phyloP scores from a whole-genome alignment of 176 grass and related monocot species.

The Zea mays region Zm-B73-REFERENCE-NAM-5.0 NC_050100.1:182675001-182675500 shows the following conservation, averaged over 20 bases:
- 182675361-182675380: constrained; percentile 15
- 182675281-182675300: constrained; percentile 27
- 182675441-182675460: constrained; percentile 36
- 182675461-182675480: constrained; percentile 26
- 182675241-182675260: constrained; percentile 18
- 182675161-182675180: constrained; percentile 78
- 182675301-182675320: constrained; percentile 44
- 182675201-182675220: constrained; percentile 45
- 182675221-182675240: constrained; percentile 57
- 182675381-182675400: constrained; percentile 16
- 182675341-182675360: constrained; percentile 40
- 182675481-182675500: constrained; percentile 24
- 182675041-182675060: constrained; percentile 78
- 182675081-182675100: constrained; percentile 79
- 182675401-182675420: constrained; percentile 42
- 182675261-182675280: constrained; percentile 39
- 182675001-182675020: constrained; percentile 88
- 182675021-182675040: constrained; percentile 82
- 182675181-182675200: constrained; percentile 37
- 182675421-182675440: constrained; percentile 31
- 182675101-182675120: constrained; percentile 74
- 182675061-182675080: constrained; percentile 66
- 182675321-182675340: constrained; percentile 52
- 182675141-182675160: constrained; percentile 82
- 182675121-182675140: constrained; percentile 81